Percentiles rank a stretch among this genome's conserved stretches.
Evolutionary conservation across 2,329 filamentous ascomycete genomes (phyloP).

Genomic region (Arthrocladium fulminans): DNA sequence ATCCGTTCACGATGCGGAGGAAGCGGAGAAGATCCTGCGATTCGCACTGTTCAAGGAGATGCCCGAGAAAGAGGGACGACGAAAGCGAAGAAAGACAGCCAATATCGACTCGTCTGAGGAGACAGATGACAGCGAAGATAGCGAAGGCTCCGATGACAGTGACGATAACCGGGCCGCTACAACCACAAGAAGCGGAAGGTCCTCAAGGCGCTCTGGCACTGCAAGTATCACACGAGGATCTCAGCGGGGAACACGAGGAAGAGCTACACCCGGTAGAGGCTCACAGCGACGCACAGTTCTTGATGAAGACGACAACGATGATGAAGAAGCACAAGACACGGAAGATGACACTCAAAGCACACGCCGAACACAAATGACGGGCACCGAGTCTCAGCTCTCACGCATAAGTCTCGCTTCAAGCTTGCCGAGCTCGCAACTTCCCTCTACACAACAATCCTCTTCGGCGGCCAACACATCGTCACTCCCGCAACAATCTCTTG

Average conservation of each 20-base stretch:
- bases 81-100: conserved; percentile 72
- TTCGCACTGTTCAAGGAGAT: conserved; percentile 98
- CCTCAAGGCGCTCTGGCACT: conserved; percentile 24
- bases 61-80: conserved; percentile 55
- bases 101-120: conserved; percentile 58
- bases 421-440: conserved; percentile 66
- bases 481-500: conserved; percentile 12
- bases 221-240: conserved; percentile 24
- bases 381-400: conserved; percentile 31
- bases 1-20: conserved; percentile 77
- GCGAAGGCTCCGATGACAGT: conserved; percentile 22
- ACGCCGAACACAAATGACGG: conserved; percentile 28
- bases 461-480: conserved; percentile 29
- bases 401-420: conserved; percentile 65
- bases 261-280: background rate
- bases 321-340: conserved; percentile 45
- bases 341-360: conserved; percentile 42
- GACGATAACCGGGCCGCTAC: conserved; percentile 25
- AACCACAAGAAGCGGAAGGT: conserved; percentile 20
- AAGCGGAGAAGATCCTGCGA: conserved; percentile 80
- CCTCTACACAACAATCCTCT: conserved; percentile 27
- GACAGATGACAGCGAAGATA: conserved; percentile 45
- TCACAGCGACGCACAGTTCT: conserved; percentile 16
- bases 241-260: background rate
- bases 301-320: conserved; percentile 39